phyloP scores from a whole-genome alignment of 306 rosid genomes.

The Quercus variabilis region DNA sequence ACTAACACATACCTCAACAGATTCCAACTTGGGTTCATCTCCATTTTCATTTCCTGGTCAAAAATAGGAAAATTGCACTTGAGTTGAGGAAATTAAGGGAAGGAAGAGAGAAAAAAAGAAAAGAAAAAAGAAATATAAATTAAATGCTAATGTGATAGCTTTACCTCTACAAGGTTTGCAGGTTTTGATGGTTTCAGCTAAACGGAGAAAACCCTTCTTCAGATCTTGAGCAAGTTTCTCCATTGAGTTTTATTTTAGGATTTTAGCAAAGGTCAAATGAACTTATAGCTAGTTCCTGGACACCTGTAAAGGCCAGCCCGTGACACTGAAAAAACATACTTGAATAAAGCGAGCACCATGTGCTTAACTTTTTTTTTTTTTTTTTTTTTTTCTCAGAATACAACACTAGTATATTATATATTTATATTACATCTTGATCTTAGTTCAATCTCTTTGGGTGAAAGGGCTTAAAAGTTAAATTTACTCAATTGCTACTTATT shows the following conservation, averaged over 20 bases:
- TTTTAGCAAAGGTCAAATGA: neutral
- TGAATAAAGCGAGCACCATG: neutral
- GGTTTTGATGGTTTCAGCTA: constrained; percentile 4
- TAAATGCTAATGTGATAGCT: neutral
- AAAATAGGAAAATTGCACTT: neutral
- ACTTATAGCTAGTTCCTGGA: neutral
- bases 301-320: neutral
- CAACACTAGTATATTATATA: too few relatives aligned
- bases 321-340: neutral
- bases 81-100: neutral
- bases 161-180: constrained; percentile 12
- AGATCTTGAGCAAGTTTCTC: constrained; percentile 10
- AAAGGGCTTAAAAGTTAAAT: too few relatives aligned
- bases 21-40: constrained; percentile 16
- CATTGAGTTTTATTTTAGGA: neutral
- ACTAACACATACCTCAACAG: neutral
- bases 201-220: constrained; percentile 11
- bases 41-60: neutral
- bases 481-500: too few relatives aligned
- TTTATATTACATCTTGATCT: too few relatives aligned
- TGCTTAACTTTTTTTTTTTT: neutral
- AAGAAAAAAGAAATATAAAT: too few relatives aligned
- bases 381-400: too few relatives aligned
- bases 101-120: neutral
- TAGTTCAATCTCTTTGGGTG: too few relatives aligned